Evolutionary conservation across 2,329 filamentous ascomycete species (phyloP).

Genomic region (Amylocarpus encephaloides): DNA sequence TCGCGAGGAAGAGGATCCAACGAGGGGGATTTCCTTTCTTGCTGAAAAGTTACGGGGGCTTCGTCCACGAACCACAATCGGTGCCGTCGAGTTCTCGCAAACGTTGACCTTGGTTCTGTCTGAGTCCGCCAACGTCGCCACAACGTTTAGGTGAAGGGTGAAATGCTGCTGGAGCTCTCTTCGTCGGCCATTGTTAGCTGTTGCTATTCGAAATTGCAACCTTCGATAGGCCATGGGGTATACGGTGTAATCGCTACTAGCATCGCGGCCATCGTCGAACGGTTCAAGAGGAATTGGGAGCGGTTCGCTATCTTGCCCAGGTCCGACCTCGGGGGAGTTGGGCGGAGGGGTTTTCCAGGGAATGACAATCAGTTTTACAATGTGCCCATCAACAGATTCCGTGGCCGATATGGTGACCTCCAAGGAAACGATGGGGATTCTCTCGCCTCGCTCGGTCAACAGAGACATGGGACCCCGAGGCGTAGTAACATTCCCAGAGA

Average conservation of each 20-base stretch:
- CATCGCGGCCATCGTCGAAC: slow-evolving; percentile 44
- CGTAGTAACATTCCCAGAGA: slow-evolving; percentile 80
- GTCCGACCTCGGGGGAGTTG: slow-evolving; percentile 60
- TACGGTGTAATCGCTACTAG: slow-evolving; percentile 65
- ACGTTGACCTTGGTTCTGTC: slow-evolving; percentile 78
- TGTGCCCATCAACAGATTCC: slow-evolving; percentile 87
- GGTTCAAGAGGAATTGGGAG: slow-evolving; percentile 69
- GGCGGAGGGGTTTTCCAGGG: slow-evolving; percentile 95
- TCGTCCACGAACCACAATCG: slow-evolving; percentile 87
- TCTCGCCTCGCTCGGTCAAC: slow-evolving; percentile 76
- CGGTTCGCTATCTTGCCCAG: slow-evolving; percentile 74
- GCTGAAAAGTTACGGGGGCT: slow-evolving; percentile 94
- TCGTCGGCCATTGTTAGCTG: slow-evolving; percentile 88
- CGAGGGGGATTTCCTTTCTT: slow-evolving; percentile 81
- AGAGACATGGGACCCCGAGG: slow-evolving; percentile 74
- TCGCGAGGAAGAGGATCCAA: slow-evolving; percentile 31
- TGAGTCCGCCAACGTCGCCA: slow-evolving; percentile 74
- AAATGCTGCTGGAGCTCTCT: slow-evolving; percentile 98
- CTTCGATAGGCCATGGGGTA: slow-evolving; percentile 94
- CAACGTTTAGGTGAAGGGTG: slow-evolving; percentile 77
- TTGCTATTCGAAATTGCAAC: slow-evolving; percentile 88
- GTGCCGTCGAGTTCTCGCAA: slow-evolving; percentile 77
- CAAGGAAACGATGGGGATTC: slow-evolving; percentile 72
- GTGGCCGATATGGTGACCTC: slow-evolving; percentile 88
- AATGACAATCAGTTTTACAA: slow-evolving; percentile 90